phyloP scores from a whole-genome alignment of 352 stramenopile species.

The Phytophthora litchii region DNA sequence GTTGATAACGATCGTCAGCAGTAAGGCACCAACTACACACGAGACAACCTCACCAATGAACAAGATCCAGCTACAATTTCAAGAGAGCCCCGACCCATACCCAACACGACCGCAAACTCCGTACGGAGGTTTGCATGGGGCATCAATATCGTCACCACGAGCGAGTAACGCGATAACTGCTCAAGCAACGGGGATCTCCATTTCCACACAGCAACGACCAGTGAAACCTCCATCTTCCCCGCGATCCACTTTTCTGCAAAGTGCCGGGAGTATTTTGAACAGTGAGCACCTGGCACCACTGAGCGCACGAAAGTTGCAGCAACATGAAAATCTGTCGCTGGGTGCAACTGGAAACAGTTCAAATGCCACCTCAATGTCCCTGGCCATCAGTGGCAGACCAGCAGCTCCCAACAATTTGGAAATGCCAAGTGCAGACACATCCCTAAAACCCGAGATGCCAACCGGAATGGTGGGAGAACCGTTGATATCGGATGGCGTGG shows the following conservation, averaged over 20 bases:
- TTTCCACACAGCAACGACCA: constrained; percentile 19
- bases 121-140: constrained; percentile 7
- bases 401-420: constrained; percentile 12
- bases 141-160: constrained; percentile 23
- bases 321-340: constrained; percentile 11
- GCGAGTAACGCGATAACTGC: constrained; percentile 15
- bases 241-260: constrained; percentile 16
- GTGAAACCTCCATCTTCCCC: constrained; percentile 18
- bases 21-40: constrained; percentile 19
- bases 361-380: not conserved
- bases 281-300: constrained; percentile 16
- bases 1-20: constrained; percentile 36
- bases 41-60: constrained; percentile 14
- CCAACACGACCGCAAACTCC: constrained; percentile 18
- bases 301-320: constrained; percentile 8
- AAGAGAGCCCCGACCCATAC: constrained; percentile 5
- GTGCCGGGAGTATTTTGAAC: constrained; percentile 12
- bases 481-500: not conserved
- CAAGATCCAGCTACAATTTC: constrained; percentile 27
- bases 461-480: not conserved
- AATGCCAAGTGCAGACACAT: constrained; percentile 2
- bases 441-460: constrained; percentile 8
- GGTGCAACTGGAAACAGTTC: constrained; percentile 1
- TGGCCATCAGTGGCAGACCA: constrained; percentile 28
- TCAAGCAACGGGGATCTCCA: constrained; percentile 17